phyloP scores from a whole-genome alignment of 2,329 filamentous ascomycete genomes.

The Trichophaea hybrida region DNA sequence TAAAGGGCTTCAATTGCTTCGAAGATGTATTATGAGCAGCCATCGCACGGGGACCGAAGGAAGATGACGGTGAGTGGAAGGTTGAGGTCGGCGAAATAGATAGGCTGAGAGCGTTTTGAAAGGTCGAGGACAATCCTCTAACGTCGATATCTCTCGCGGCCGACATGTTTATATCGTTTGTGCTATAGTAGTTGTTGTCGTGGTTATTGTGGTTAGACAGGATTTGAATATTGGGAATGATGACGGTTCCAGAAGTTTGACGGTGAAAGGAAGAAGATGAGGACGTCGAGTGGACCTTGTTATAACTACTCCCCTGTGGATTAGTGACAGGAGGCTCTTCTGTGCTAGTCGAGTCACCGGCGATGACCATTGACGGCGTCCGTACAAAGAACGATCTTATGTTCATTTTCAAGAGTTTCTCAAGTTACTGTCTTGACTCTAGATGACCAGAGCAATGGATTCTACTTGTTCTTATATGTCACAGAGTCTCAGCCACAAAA shows the following conservation, averaged over 20 bases:
- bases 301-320: background rate
- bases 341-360: background rate
- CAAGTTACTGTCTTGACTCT: no score
- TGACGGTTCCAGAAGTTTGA: background rate
- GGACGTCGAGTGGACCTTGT: background rate
- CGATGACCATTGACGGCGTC: background rate
- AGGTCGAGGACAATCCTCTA: conserved; percentile 13
- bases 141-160: conserved; percentile 18
- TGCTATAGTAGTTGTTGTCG: background rate
- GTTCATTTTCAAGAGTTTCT: background rate
- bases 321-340: background rate
- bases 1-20: conserved; percentile 88
- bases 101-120: conserved; percentile 31
- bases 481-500: no score
- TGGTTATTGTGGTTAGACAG: background rate
- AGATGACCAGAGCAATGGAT: no score
- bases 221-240: background rate
- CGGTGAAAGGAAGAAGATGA: background rate
- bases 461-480: no score
- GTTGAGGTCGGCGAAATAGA: conserved; percentile 61
- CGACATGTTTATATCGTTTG: conserved; percentile 9
- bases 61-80: conserved; percentile 44
- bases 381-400: background rate
- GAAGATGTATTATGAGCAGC: conserved; percentile 35
- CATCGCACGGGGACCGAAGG: conserved; percentile 29